phyloP scores from a whole-genome alignment of 208 protist species.

The Trypanosomatidae sp. region DNA sequence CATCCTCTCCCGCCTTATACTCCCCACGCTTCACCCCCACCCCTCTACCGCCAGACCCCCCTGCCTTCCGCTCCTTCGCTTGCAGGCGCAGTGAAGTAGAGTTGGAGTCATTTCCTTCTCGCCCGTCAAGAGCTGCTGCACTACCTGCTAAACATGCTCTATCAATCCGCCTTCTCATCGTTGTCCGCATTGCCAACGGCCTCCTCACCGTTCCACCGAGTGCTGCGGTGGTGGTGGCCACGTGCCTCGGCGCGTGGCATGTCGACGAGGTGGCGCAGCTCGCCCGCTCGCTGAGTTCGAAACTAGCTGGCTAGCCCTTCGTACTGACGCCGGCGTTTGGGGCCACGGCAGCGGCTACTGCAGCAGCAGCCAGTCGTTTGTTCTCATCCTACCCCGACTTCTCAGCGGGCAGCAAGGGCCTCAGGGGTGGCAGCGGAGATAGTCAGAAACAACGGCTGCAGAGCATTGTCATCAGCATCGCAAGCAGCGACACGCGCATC shows the following conservation, averaged over 20 bases:
- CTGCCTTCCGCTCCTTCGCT: not conserved
- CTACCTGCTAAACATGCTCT: not conserved
- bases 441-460: not conserved
- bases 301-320: constrained; percentile 26
- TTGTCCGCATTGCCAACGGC: not conserved
- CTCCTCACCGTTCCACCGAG: not conserved
- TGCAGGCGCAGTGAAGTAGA: not conserved
- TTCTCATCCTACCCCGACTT: constrained; percentile 1
- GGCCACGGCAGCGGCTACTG: not conserved
- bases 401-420: not conserved
- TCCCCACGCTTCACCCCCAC: not conserved
- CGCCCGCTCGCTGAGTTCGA: constrained; percentile 24
- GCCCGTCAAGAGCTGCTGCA: not conserved
- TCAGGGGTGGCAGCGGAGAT: not conserved
- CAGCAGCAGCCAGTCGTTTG: not conserved
- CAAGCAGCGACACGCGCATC: not conserved
- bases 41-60: not conserved
- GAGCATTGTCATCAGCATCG: not conserved
- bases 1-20: not conserved
- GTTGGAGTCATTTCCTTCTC: not conserved
- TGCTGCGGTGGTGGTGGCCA: not conserved
- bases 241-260: not conserved
- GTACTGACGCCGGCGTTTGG: constrained; percentile 9
- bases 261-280: constrained; percentile 21
- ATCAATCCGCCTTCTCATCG: not conserved